Evolutionary conservation across 1,284 basidiomycete species (phyloP), one percentile per base, ranked within the genome.

Genomic region (Vanrija humicola): DNA sequence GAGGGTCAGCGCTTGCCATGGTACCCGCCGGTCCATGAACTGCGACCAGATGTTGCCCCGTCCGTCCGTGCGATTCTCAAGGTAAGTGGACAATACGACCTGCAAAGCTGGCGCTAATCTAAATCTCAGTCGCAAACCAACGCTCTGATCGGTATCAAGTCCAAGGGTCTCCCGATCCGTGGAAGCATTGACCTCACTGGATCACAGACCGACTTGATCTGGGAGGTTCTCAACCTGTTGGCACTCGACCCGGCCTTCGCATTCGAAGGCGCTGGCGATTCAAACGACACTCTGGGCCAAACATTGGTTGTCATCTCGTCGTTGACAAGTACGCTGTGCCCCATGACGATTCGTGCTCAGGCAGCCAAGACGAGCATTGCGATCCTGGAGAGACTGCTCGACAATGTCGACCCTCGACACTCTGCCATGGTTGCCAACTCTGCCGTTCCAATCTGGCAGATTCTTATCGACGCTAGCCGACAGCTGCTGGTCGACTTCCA

Each of bases 401-500:
- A 51, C 3, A 50, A 49, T 34, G 46, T 18, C 2, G 61, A 62
- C 29, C 38, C 54, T 4, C n/a, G 39, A 12, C 47, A 46, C 15
- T 50, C 61, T 1, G 38, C 50, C 9, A 43, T 56, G 28, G 48
- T 50, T 6, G 52, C 49, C 34, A 49, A 38, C 39, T 54, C 61
- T 16, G 54, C 61, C 0, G 18, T 46, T 6, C 51, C 57, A 4
- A 52, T 62, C 14, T 75, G 73, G 69, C 66, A 68, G 45, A 60
- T 69, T 34, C 55, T 70, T 14, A 56, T 69, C 21, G 70, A 75
- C 58, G 57, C 61, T 1, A 59, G 64, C n/a, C 55, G 70, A 12
- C 69, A 73, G 44, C 57, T 64, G 14, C 59, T 75, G 2, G 58
- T 63, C 45, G 68, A 68, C 18, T 71, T 70, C 45, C 70, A 74